Conservation (phyloP, 768 basidiomycete species). For the Phaeotremella skinneri region DNA sequence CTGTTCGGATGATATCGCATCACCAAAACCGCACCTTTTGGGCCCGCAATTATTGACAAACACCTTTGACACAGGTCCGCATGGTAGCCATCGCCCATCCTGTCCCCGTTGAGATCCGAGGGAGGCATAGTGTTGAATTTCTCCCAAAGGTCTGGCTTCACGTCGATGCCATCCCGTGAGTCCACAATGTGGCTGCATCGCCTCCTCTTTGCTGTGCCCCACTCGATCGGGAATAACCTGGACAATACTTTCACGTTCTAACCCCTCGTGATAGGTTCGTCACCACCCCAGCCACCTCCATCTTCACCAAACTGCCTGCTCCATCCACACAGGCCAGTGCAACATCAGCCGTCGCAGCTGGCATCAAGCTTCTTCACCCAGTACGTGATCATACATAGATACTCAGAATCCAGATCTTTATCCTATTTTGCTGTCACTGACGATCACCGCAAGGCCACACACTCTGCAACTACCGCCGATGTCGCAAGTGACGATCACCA, state of each 20-base stretch:
- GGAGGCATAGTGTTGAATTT: constrained; percentile 27
- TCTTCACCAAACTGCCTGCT: constrained; percentile 46
- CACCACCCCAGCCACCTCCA: constrained; percentile 39
- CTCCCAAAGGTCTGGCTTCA: constrained; percentile 40
- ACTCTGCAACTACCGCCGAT: constrained; percentile 43
- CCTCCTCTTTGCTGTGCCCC: no score
- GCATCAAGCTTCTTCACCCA: constrained; percentile 46
- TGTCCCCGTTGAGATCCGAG: constrained; percentile 32
- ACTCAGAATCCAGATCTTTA: background rate
- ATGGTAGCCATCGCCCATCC: constrained; percentile 41
- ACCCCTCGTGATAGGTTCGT: constrained; percentile 28
- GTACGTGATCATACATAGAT: no score
- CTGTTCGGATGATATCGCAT: constrained; percentile 6
- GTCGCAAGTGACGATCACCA: constrained; percentile 56
- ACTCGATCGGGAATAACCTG: no score
- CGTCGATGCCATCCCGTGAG: constrained; percentile 45
- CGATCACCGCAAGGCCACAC: constrained; percentile 32
- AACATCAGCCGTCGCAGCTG: constrained; percentile 35
- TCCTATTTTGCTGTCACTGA: background rate
- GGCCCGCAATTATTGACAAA: background rate
- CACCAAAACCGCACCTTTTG: background rate
- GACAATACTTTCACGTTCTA: no score
- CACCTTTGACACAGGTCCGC: constrained; percentile 20
- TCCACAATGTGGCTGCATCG: no score
- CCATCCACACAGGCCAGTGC: constrained; percentile 44